phyloP scores from a whole-genome alignment of 108 stramenopile species.

The Cyclotella distinguenda region DNA sequence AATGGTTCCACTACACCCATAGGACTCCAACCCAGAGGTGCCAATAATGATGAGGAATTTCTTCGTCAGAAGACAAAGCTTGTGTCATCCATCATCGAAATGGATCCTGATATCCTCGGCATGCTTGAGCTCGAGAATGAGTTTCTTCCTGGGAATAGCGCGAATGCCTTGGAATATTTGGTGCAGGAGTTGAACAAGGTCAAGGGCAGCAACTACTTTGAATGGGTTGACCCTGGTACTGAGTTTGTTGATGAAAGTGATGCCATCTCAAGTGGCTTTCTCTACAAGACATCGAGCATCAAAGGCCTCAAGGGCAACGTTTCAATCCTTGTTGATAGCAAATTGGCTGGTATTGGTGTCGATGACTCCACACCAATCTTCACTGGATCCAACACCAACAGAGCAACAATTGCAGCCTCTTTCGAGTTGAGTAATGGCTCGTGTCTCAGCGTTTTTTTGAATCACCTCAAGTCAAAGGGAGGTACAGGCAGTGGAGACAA shows the following conservation, averaged over 20 bases:
- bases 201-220: slow-evolving; percentile 1
- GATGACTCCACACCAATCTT: neutral
- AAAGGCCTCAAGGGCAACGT: slow-evolving; percentile 3
- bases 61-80: slow-evolving; percentile 44
- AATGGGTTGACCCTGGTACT: slow-evolving; percentile 26
- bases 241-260: slow-evolving; percentile 25
- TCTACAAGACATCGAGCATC: slow-evolving; percentile 20
- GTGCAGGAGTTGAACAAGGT: slow-evolving; percentile 24
- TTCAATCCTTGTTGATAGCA: slow-evolving; percentile 6
- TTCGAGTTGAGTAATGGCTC: slow-evolving; percentile 5
- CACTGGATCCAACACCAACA: slow-evolving; percentile 8
- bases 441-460: slow-evolving; percentile 32
- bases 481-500: slow-evolving; percentile 18
- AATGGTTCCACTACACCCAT: slow-evolving; percentile 9
- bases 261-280: slow-evolving; percentile 40
- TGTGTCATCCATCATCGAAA: slow-evolving; percentile 13
- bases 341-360: neutral
- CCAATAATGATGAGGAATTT: slow-evolving; percentile 42
- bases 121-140: slow-evolving; percentile 43
- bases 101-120: slow-evolving; percentile 45
- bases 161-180: slow-evolving; percentile 25
- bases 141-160: neutral
- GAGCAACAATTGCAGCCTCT: slow-evolving; percentile 22
- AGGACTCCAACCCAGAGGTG: slow-evolving; percentile 27
- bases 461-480: slow-evolving; percentile 52